Evolutionary conservation across 139 green algal genomes (phyloP).

Genomic region (Picochlorum sp.): DNA sequence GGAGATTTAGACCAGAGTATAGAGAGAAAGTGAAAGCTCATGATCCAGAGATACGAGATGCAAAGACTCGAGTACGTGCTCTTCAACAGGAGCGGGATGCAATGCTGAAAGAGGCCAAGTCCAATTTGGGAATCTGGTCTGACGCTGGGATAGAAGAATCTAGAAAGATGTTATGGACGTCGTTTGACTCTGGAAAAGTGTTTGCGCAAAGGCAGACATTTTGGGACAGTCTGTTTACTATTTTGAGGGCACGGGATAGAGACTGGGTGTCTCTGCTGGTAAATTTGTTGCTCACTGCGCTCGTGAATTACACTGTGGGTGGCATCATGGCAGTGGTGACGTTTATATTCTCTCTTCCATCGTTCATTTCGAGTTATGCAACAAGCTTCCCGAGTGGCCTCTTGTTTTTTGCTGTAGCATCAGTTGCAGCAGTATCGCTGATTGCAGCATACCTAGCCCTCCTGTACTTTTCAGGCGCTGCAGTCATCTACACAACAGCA

Average conservation of each 20-base stretch:
- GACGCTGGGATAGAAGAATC: constrained; percentile 41
- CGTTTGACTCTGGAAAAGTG: constrained; percentile 43
- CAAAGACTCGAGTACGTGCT: constrained; percentile 7
- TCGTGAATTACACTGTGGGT: constrained; percentile 44
- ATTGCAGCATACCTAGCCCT: constrained; percentile 26
- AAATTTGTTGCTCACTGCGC: constrained; percentile 26
- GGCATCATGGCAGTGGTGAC: constrained; percentile 35
- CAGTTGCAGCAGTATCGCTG: constrained; percentile 19
- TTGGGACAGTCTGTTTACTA: constrained; percentile 35
- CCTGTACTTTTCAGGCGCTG: constrained; percentile 23
- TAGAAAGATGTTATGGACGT: constrained; percentile 29
- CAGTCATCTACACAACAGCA: constrained; percentile 12
- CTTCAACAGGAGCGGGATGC: constrained; percentile 9
- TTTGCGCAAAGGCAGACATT: constrained; percentile 47
- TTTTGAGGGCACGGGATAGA: constrained; percentile 24
- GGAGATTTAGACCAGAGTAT: constrained; percentile 30
- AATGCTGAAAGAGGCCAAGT: constrained; percentile 27
- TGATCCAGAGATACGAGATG: constrained; percentile 8
- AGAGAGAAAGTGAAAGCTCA: constrained; percentile 6
- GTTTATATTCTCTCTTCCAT: constrained; percentile 37
- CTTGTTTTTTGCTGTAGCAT: constrained; percentile 24
- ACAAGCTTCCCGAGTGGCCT: constrained; percentile 18
- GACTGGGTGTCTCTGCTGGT: constrained; percentile 42
- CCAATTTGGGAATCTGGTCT: constrained; percentile 40
- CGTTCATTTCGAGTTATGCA: constrained; percentile 27